A percentile compares a stretch with the other conserved stretches of the same genome.
phyloP scores from a whole-genome alignment of 2,329 filamentous ascomycete genomes.

The Aspergillus hortae region DNA sequence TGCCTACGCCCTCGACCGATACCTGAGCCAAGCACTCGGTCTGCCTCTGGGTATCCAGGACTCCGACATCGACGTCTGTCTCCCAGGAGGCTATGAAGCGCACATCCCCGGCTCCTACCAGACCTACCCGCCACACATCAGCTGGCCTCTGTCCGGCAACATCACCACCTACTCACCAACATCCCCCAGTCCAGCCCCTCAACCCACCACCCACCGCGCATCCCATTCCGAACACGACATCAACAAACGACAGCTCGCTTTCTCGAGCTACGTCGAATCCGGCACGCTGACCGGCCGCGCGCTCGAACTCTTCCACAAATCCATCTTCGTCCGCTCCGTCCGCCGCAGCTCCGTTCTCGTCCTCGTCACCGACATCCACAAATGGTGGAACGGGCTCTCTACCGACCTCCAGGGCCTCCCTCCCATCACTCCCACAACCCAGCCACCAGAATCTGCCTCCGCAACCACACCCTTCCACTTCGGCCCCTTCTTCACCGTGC shows the following conservation, averaged over 20 bases:
- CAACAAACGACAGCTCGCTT: constrained; percentile 27
- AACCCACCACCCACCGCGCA: constrained; percentile 5
- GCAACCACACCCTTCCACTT: constrained; percentile 25
- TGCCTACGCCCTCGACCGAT: constrained; percentile 41
- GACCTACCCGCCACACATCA: background rate
- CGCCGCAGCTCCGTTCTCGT: constrained; percentile 35
- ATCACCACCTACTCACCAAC: background rate
- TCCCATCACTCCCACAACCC: background rate
- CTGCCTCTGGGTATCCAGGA: constrained; percentile 41
- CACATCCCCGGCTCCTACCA: constrained; percentile 24
- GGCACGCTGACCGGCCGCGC: constrained; percentile 38
- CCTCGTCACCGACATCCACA: constrained; percentile 40
- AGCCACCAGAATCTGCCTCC: background rate
- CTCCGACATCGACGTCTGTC: constrained; percentile 45
- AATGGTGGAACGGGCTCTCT: constrained; percentile 43
- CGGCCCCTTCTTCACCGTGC: constrained; percentile 39
- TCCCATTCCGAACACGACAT: constrained; percentile 3
- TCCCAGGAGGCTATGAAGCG: constrained; percentile 43
- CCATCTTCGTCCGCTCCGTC: constrained; percentile 38
- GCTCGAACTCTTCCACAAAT: constrained; percentile 42
- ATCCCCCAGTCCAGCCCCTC: background rate
- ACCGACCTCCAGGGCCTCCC: constrained; percentile 20
- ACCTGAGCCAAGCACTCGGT: constrained; percentile 39
- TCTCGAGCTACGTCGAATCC: constrained; percentile 39
- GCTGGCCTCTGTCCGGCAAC: background rate